A percentile compares a stretch with the other conserved stretches of the same genome.
Evolutionary conservation across 2,329 filamentous ascomycete species (phyloP).

Genomic region (Fusarium chuoi): DNA sequence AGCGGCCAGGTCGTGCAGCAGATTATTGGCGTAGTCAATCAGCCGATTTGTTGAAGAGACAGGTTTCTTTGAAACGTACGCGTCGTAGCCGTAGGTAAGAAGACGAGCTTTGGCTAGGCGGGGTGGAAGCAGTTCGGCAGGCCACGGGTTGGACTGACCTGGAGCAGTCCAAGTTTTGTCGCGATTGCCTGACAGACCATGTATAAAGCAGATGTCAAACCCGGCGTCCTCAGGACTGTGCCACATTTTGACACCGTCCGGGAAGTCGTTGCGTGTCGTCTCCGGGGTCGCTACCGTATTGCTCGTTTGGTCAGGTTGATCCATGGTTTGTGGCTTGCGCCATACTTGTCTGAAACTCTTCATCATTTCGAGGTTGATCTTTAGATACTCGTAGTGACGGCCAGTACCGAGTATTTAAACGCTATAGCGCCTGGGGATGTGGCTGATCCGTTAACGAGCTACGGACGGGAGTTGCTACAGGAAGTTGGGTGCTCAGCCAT

Average conservation of each 20-base stretch:
- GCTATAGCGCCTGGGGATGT: fast-evolving
- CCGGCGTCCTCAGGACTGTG: background rate
- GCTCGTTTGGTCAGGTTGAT: background rate
- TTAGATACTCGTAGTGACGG: fast-evolving
- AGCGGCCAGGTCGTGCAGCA: background rate
- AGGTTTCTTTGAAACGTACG: background rate
- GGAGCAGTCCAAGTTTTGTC: background rate
- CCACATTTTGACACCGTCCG: background rate
- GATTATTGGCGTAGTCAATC: background rate
- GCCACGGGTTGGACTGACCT: background rate
- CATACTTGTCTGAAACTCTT: background rate
- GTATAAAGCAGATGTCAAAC: background rate
- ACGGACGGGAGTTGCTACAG: background rate
- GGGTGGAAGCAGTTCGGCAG: background rate
- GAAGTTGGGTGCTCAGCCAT: background rate
- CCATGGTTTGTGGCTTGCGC: background rate
- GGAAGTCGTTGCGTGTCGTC: background rate
- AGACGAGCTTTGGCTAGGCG: background rate
- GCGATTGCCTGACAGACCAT: background rate
- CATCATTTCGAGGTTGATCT: fast-evolving
- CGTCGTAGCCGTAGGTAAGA: background rate
- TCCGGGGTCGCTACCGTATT: fast-evolving
- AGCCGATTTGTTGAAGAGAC: background rate
- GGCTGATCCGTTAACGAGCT: background rate
- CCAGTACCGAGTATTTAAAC: fast-evolving